Percentiles rank a stretch among this genome's conserved stretches.
Evolutionary conservation across 495 filamentous ascomycete genomes (phyloP).

Genomic region (Penicillium diatomitis): DNA sequence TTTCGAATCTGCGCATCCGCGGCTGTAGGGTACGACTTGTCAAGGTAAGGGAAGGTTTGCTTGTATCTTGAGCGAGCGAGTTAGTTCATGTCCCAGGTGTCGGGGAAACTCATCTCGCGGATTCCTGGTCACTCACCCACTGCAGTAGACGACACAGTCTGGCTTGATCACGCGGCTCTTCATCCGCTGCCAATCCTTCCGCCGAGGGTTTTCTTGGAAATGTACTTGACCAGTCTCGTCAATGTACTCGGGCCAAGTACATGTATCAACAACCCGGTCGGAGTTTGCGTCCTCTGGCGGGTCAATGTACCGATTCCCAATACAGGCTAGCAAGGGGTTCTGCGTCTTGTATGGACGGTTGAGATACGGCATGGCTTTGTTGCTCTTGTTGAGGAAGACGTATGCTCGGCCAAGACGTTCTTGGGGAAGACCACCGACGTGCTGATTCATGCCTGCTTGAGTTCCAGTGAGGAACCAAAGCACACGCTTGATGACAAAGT

Average conservation of each 20-base stretch:
- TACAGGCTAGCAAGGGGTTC: slow-evolving; percentile 6
- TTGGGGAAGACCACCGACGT: slow-evolving; percentile 7
- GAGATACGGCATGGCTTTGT: slow-evolving; percentile 13
- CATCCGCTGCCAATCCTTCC: slow-evolving; percentile 12
- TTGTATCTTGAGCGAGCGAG: slow-evolving; percentile 1
- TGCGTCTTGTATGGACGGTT: slow-evolving; percentile 9
- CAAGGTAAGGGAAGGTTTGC: slow-evolving; percentile 12
- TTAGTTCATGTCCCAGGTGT: neutral
- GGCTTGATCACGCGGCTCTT: slow-evolving; percentile 5
- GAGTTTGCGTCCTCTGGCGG: slow-evolving; percentile 9
- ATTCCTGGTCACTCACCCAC: neutral
- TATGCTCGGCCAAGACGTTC: slow-evolving; percentile 7
- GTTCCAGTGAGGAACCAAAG: slow-evolving; percentile 11
- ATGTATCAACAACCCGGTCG: slow-evolving; percentile 9
- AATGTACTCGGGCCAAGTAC: slow-evolving; percentile 10
- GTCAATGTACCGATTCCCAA: slow-evolving; percentile 11
- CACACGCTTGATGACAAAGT: slow-evolving; percentile 10
- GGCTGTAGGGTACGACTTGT: slow-evolving; percentile 8
- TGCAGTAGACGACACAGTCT: slow-evolving; percentile 10
- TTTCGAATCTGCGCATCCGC: slow-evolving; percentile 10
- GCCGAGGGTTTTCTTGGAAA: slow-evolving; percentile 5
- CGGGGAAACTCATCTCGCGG: neutral
- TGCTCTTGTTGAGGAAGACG: slow-evolving; percentile 14
- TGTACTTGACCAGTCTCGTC: slow-evolving; percentile 6
- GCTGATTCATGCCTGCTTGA: slow-evolving; percentile 11